Percentiles rank a stretch among this genome's conserved stretches.
phyloP scores from a whole-genome alignment of 495 filamentous ascomycete genomes.

The Tuber indicum region DNA sequence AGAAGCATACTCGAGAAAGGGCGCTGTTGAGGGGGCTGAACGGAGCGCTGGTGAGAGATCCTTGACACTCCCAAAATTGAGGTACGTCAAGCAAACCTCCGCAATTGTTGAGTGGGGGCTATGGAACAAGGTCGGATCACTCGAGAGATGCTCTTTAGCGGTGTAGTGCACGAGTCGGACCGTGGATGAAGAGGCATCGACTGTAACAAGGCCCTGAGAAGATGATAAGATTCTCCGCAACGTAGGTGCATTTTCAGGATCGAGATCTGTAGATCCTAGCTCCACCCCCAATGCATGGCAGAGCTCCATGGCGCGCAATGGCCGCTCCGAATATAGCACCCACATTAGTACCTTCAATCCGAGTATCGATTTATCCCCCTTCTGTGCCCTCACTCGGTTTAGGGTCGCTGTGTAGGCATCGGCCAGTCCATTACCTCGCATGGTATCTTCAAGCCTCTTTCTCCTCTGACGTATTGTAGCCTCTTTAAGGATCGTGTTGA shows the following conservation, averaged over 20 bases:
- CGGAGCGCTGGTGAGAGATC: not conserved
- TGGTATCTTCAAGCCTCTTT: not conserved
- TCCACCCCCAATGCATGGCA: not conserved
- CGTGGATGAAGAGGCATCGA: too few relatives aligned
- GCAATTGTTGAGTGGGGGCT: not conserved
- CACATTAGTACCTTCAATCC: not conserved
- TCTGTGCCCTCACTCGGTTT: not conserved
- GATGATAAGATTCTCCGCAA: not conserved
- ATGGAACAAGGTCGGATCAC: too few relatives aligned
- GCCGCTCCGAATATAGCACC: not conserved
- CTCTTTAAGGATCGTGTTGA: not conserved
- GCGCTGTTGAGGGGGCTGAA: not conserved
- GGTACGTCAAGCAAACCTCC: not conserved
- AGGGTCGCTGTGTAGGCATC: not conserved
- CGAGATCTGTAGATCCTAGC: not conserved
- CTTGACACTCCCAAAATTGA: not conserved
- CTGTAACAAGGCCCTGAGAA: not conserved
- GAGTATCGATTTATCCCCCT: not conserved
- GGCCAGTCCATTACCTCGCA: not conserved
- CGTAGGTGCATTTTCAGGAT: not conserved
- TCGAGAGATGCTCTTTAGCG: too few relatives aligned
- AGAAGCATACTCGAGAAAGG: not conserved
- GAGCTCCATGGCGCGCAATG: not conserved
- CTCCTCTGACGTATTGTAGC: not conserved
- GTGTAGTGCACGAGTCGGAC: too few relatives aligned